Percentiles rank a stretch among this genome's conserved stretches.
Evolutionary conservation across 306 rosid genomes (phyloP).

Genomic region (Trifolium subterraneum): DNA sequence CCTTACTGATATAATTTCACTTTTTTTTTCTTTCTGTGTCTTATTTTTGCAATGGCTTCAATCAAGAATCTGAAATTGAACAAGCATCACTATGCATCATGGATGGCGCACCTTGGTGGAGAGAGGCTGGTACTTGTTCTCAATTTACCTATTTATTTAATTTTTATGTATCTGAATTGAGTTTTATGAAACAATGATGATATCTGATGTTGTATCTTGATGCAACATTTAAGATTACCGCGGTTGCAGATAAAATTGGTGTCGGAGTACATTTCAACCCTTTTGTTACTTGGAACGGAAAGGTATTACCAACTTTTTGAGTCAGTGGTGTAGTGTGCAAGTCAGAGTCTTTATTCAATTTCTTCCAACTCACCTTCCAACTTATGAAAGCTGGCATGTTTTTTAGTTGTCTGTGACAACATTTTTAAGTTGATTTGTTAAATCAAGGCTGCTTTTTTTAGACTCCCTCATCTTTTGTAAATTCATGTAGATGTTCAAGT

Average conservation of each 20-base stretch:
- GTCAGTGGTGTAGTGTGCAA: conserved; percentile 26
- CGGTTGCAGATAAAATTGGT: conserved; percentile 79
- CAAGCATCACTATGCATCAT: conserved; percentile 86
- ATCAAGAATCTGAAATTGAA: conserved; percentile 78
- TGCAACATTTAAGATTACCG: conserved; percentile 65
- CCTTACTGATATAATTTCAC: neutral
- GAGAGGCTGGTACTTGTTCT: conserved; percentile 67
- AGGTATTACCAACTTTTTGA: conserved; percentile 56
- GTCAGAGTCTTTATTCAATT: conserved; percentile 15
- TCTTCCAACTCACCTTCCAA: conserved; percentile 30
- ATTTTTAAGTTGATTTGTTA: conserved; percentile 15
- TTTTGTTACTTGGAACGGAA: conserved; percentile 77
- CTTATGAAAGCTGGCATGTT: conserved; percentile 18
- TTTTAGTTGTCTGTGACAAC: neutral
- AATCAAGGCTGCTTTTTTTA: neutral
- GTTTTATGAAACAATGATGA: conserved; percentile 13
- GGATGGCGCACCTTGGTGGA: conserved; percentile 83
- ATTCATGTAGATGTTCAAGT: conserved; percentile 75
- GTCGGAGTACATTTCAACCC: conserved; percentile 97
- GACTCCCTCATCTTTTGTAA: conserved; percentile 5
- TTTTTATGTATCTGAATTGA: neutral
- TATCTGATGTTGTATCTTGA: conserved; percentile 37
- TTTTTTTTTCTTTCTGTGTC: conserved; percentile 19
- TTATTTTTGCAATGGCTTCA: conserved; percentile 30
- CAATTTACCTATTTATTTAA: neutral